phyloP scores from a whole-genome alignment of 768 basidiomycete genomes.

The Phlebiopsis gigantea region DNA sequence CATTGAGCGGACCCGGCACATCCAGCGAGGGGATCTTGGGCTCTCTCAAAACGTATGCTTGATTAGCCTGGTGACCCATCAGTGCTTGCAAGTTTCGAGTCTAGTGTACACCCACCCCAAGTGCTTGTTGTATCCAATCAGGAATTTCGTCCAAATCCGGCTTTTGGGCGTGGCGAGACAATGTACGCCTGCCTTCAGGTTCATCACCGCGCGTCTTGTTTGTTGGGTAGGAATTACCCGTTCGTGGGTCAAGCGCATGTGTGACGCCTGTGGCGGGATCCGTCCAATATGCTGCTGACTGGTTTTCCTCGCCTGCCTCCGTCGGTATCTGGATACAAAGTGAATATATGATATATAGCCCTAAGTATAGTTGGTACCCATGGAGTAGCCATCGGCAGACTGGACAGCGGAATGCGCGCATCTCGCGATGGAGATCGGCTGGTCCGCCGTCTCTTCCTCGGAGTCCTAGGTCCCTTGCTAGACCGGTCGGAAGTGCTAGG shows the following conservation, averaged over 20 bases:
- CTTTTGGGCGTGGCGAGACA: background rate
- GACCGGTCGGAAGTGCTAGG: background rate
- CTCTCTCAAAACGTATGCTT: conserved; percentile 46
- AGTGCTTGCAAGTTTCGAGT: background rate
- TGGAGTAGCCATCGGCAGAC: background rate
- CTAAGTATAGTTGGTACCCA: background rate
- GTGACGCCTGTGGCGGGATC: conserved; percentile 57
- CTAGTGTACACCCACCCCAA: conserved; percentile 38
- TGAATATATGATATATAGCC: background rate
- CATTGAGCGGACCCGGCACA: conserved; percentile 2
- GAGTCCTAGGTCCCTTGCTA: background rate
- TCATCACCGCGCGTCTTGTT: conserved; percentile 1
- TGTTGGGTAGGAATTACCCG: conserved; percentile 53
- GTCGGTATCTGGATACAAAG: background rate
- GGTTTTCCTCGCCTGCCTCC: background rate
- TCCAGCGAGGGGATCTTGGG: conserved; percentile 38
- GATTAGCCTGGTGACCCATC: conserved; percentile 40
- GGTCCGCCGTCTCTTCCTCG: background rate
- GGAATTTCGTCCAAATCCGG: conserved; percentile 32
- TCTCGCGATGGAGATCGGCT: background rate
- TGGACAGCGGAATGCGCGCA: background rate
- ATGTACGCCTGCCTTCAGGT: conserved; percentile 16
- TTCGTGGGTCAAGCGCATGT: conserved; percentile 60
- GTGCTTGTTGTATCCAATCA: conserved; percentile 57
- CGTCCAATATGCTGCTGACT: conserved; percentile 40